Conservation (phyloP, 73 alveolate species). For the Stentor coeruleus region DNA sequence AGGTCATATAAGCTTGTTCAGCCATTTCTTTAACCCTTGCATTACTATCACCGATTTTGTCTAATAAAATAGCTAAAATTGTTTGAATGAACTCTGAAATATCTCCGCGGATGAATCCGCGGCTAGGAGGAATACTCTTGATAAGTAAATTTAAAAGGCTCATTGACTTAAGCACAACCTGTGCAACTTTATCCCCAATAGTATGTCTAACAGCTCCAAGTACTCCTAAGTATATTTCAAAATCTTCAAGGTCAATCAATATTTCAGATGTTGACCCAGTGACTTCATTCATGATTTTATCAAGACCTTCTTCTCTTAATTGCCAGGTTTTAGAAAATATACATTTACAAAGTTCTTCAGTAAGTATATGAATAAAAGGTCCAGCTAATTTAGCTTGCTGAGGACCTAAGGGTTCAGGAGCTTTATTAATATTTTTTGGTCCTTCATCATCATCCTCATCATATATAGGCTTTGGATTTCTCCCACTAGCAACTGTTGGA, state of each 20-base stretch:
- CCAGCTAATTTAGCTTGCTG: conserved; percentile 79
- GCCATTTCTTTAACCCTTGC: conserved; percentile 83
- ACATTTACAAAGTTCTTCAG: conserved; percentile 73
- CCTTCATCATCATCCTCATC: conserved; percentile 57
- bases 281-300: conserved; percentile 14
- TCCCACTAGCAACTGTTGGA: conserved; percentile 64
- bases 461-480: conserved; percentile 9
- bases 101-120: conserved; percentile 56
- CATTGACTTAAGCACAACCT: conserved; percentile 73
- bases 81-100: conserved; percentile 51
- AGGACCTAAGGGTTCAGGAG: conserved; percentile 47
- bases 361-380: conserved; percentile 88
- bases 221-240: conserved; percentile 64
- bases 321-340: conserved; percentile 87
- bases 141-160: conserved; percentile 51
- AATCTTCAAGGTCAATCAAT: not conserved
- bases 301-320: conserved; percentile 76
- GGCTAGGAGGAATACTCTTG: conserved; percentile 50
- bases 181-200: conserved; percentile 79
- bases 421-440: conserved; percentile 61
- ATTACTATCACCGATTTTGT: conserved; percentile 89
- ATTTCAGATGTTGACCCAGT: conserved; percentile 2
- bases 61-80: conserved; percentile 64
- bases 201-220: conserved; percentile 82
- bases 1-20: conserved; percentile 70